A percentile compares a stretch with the other conserved stretches of the same genome.
These are phyloP conservation scores for Globisporangium acanthophoron DNA, from an alignment of 352 stramenopile species.

Conservation along the genomic window DNA sequence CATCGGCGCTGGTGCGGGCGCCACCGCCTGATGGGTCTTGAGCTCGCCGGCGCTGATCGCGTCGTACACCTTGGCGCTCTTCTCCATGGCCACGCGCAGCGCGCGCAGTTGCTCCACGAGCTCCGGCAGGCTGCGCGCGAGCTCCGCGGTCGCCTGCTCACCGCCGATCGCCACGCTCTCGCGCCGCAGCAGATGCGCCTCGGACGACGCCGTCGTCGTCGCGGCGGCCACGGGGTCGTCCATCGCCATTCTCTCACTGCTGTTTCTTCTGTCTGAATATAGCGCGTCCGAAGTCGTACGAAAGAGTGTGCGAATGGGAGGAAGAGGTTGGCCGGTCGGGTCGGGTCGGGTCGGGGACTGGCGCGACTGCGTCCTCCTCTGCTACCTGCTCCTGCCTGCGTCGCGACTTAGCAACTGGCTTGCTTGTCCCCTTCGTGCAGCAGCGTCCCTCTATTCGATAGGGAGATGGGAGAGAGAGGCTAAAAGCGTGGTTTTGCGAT, in stretches of 20 bases:
- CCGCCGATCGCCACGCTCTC: constrained; percentile 22
- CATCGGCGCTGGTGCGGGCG: background rate
- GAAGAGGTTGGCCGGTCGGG: no score
- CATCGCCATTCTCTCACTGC: background rate
- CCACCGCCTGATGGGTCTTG: constrained; percentile 7
- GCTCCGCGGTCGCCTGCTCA: constrained; percentile 24
- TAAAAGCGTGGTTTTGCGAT: background rate
- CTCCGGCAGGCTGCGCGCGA: constrained; percentile 54
- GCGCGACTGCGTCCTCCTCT: no score
- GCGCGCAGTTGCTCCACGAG: constrained; percentile 56
- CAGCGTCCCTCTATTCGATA: background rate
- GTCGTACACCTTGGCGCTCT: constrained; percentile 70
- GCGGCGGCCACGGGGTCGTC: background rate
- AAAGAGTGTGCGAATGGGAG: background rate
- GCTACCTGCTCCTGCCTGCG: background rate
- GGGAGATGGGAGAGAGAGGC: background rate
- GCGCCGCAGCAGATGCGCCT: constrained; percentile 6
- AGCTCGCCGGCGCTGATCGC: constrained; percentile 27
- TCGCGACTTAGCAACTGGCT: background rate
- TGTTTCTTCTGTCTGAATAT: background rate
- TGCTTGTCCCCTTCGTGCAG: background rate
- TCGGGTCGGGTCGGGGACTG: no score
- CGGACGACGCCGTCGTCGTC: background rate
- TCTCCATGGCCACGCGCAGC: constrained; percentile 63
- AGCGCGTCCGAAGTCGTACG: background rate